Percentiles rank a stretch among this genome's conserved stretches.
Conservation (phyloP, 2,329 filamentous ascomycete species). For the Penicillium sp. region DNA sequence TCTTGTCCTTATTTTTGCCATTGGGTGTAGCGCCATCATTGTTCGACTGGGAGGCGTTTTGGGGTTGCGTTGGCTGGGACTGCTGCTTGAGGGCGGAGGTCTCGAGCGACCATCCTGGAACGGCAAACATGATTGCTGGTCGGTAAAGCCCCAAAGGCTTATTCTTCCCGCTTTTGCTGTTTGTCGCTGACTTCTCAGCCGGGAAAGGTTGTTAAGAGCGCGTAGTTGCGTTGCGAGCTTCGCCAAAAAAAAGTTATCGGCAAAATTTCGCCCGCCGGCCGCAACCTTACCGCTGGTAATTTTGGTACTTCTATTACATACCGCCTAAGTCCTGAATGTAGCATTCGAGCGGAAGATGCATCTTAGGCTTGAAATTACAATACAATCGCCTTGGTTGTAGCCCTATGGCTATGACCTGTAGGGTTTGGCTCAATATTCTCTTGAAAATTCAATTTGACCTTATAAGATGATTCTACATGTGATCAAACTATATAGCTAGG, state of each 20-base stretch:
- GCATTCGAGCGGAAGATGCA: too few species aligned
- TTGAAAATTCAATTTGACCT: too few species aligned
- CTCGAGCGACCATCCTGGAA: constrained; percentile 87
- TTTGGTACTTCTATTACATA: not conserved
- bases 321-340: too few species aligned
- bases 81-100: constrained; percentile 72
- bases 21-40: constrained; percentile 28
- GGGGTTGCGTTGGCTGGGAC: constrained; percentile 60
- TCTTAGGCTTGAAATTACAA: too few species aligned
- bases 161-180: not conserved
- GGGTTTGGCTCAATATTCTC: too few species aligned
- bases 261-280: constrained; percentile 13
- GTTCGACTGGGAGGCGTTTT: constrained; percentile 56
- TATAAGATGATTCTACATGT: too few species aligned
- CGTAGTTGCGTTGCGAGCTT: not conserved
- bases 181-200: not conserved
- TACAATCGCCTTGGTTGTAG: too few species aligned
- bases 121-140: constrained; percentile 72
- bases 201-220: not conserved
- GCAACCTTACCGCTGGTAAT: constrained; percentile 10
- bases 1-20: constrained; percentile 46
- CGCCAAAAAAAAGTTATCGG: constrained; percentile 14
- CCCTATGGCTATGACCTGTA: too few species aligned
- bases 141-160: not conserved
- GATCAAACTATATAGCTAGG: too few species aligned